Base-by-base conservation (phyloP, 352 stramenopile genomes). In the Labyrinthula sp. region DNA sequence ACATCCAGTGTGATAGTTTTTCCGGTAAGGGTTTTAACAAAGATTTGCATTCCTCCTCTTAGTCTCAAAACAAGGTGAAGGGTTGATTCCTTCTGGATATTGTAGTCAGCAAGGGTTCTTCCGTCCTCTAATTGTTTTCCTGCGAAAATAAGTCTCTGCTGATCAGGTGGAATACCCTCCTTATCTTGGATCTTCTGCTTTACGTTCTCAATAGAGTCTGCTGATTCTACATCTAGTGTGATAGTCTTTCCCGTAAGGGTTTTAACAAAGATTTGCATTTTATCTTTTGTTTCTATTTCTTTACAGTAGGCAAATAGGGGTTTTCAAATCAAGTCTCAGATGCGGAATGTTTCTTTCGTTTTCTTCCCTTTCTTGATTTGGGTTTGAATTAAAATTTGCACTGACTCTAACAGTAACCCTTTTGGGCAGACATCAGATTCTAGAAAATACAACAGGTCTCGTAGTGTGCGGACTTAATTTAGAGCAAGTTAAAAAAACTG, bases 171-270 rank as follows among this genome's bases (percentile, higher is more conserved):
- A 57, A 98, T 98, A 60, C 89, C 91, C 70, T 99, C 91, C 79
- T 97, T 97, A 71, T 99, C 90, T 73, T 99, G 91, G 63, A 99
- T 98, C 81, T 97, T 98, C 56, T 83, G 74, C 79, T 98, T 98
- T 50, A 99, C 89, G 73, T 95, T 97, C 67, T 97, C 88, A 75
- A 97, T 97, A 54, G 81, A 93, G 68, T 99, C 91, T 29, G 73
- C 88, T 28, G 90, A 82, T 69, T 99, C 90, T 31, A 98, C 89
- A 72, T 98, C 89, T 38, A 97, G 71, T 43, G 91, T 97, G 73
- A 99, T 98, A 48, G 88, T 99, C 70, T 98, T 98, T 61, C 89
- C 90, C 64, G 77, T 89, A 46, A 89, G 71, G 58, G 77, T 89
- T 40, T 62, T 89, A 48, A 89, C 77, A 68, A 89, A 89, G 71